These are phyloP conservation scores for Artemisia tridentata DNA, from an alignment of 129 eudicot genomes.

Conservation along the genomic window DNA sequence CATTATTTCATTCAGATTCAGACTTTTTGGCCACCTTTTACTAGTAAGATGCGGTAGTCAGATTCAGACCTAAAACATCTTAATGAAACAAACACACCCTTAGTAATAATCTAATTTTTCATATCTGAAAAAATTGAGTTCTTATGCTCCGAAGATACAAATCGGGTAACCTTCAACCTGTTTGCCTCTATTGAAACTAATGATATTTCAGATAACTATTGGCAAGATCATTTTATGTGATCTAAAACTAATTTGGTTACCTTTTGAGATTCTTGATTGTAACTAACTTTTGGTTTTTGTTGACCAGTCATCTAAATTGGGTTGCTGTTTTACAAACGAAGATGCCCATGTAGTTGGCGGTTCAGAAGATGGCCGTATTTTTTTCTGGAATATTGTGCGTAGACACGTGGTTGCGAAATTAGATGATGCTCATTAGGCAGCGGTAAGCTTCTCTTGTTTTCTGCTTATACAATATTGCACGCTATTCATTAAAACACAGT, in stretches of 20 bases:
- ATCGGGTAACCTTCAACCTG: no score
- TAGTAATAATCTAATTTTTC: no score
- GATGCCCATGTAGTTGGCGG: conserved; percentile 89
- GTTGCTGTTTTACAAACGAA: conserved; percentile 80
- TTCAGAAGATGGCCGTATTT: conserved; percentile 86
- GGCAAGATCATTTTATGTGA: not conserved
- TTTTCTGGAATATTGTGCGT: conserved; percentile 91
- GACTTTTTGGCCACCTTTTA: no score
- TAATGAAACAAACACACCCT: no score
- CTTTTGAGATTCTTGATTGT: not conserved
- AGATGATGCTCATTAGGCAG: conserved; percentile 84
- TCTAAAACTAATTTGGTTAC: conserved; percentile 2
- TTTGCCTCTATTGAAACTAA: no score
- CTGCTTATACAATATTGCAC: not conserved
- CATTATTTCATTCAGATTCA: no score
- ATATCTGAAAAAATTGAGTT: no score
- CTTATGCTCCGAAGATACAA: no score
- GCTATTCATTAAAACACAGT: not conserved
- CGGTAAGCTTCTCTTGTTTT: conserved; percentile 47
- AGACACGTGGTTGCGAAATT: conserved; percentile 69
- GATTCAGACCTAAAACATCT: no score
- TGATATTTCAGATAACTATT: no score
- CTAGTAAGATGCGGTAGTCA: no score
- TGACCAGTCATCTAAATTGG: conserved; percentile 81
- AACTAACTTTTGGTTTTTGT: conserved; percentile 21